Evolutionary conservation across 805 yeast species (phyloP), one percentile per base, ranked within the genome.

Genomic region (Saturnispora dispora): DNA sequence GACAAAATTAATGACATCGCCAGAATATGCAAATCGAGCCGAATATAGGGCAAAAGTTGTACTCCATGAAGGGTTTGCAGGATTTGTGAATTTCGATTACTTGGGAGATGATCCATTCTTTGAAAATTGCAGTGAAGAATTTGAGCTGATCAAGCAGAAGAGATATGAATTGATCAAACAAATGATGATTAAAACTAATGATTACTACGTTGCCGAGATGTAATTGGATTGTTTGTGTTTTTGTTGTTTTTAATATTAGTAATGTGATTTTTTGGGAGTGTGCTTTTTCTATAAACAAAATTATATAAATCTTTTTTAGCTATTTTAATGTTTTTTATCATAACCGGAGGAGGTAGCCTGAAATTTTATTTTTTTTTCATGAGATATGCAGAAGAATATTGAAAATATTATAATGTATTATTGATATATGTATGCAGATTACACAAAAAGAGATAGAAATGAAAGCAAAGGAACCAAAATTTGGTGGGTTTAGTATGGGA

Each of bases 1-100:
- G 18, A 56, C 62, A 6, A 45, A 51, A 10, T 58, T 69, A 47
- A 64, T 73, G 17, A 57, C 59, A 17, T 50, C 58, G 51, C 58
- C 68, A 1, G 68, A 67, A 33, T 73, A 63, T 57, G 45, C 57
- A 4, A 46, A 63, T 6, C 40, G 64, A 22, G 59, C 58, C 1
- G 45, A 56, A 4, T 66, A 59, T 13, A 32, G 33, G 15, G 9
- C 43, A 47, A 56, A 15, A 65, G 32, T n/a, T 50, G 25, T 23
- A 30, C 15, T 55, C 54, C 13, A 52, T 72, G 15, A 60, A 57
- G 23, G 52, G 2, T 23, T 66, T 49, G 45, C 27, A 5, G 69
- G 69, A 3, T 45, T 63, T 32, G 47, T 40, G 20, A 42, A 46
- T 3, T 55, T 59, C 58, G 49, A 51, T 8, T 61, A 57, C 39